Base-by-base conservation (phyloP, 2,329 filamentous ascomycete genomes). In the Ophiostoma quercus region DNA sequence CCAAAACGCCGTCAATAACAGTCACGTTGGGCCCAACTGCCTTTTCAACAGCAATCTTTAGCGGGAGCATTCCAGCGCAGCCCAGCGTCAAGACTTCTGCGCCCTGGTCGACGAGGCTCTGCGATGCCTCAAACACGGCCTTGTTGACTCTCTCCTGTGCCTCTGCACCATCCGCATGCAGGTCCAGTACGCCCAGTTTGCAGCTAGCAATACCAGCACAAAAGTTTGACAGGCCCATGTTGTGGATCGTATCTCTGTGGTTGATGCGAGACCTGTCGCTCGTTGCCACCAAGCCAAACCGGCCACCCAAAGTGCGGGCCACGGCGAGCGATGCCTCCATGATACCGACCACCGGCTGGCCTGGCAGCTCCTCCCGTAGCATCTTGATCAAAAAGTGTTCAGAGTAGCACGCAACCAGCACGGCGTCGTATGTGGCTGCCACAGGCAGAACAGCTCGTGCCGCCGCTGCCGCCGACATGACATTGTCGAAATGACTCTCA, bases 331-430 rank as follows among this genome's bases (percentile, higher is more conserved):
- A 75, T 14, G 72, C 72, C 70, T 73, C 72, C 71, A 73, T 72
- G 70, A 73, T 73, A 60, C 71, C 71, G 41, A 71, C 66, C 11
- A 73, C 72, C 22, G 72, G 72, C 70, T 73, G 72, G 68, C 70
- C 66, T 2, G 69, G 68, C 32, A 73, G 68, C 54, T 72, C 72
- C 22, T 73, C 72, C 66, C 72, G 72, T 67, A 73, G 70, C 72
- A 73, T 72, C 25, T 69, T 68, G 69, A 73, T 72, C 11, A 73
- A 69, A 8, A 71, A 47, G 39, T 73, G 72, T 67, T 73, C 73
- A 67, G 72, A 74, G 71, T 73, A 74, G 71, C 73, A 74, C n/a
- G 71, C 72, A 16, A 73, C 73, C 4, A 74, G 72, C 16, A 74
- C 67, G 66, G 72, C 72, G 57, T 74, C 73, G 51, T 73, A 70